Evolutionary conservation across 2,329 filamentous ascomycete species (phyloP).

Genomic region (Neofusicoccum kwambonambiense): DNA sequence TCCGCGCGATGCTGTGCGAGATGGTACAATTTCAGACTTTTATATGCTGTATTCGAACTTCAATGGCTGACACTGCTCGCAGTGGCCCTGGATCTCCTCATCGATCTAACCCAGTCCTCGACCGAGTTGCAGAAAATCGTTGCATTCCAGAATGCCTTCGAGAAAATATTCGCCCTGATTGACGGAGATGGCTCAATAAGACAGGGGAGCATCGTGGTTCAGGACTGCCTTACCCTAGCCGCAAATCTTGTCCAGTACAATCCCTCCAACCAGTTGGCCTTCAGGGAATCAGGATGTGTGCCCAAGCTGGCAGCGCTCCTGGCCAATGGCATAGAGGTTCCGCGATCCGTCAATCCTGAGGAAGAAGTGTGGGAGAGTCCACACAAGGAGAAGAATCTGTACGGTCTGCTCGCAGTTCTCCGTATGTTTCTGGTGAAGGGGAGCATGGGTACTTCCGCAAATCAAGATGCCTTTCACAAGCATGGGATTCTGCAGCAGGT

Average conservation of each 20-base stretch:
- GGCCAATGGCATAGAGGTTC: constrained; percentile 46
- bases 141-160: constrained; percentile 92
- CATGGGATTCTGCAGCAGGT: constrained; percentile 77
- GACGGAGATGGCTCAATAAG: constrained; percentile 75
- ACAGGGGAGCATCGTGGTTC: constrained; percentile 81
- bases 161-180: constrained; percentile 79
- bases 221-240: constrained; percentile 88
- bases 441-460: constrained; percentile 75
- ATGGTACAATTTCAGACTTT: constrained; percentile 49
- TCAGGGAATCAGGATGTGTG: constrained; percentile 85
- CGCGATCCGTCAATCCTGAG: constrained; percentile 57
- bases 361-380: constrained; percentile 72
- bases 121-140: constrained; percentile 91
- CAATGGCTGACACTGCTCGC: constrained; percentile 16
- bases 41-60: constrained; percentile 10
- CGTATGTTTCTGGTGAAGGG: constrained; percentile 81
- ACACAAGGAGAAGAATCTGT: constrained; percentile 85
- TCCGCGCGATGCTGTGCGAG: constrained; percentile 78
- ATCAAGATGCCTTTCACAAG: constrained; percentile 83
- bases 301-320: constrained; percentile 69
- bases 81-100: constrained; percentile 83
- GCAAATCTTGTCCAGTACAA: constrained; percentile 88
- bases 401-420: constrained; percentile 82
- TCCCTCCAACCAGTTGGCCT: constrained; percentile 87
- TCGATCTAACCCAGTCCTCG: constrained; percentile 81